These are phyloP conservation scores for Waltergamsia citrina DNA, from an alignment of 2,329 filamentous ascomycete species.

Conservation along the genomic window DNA sequence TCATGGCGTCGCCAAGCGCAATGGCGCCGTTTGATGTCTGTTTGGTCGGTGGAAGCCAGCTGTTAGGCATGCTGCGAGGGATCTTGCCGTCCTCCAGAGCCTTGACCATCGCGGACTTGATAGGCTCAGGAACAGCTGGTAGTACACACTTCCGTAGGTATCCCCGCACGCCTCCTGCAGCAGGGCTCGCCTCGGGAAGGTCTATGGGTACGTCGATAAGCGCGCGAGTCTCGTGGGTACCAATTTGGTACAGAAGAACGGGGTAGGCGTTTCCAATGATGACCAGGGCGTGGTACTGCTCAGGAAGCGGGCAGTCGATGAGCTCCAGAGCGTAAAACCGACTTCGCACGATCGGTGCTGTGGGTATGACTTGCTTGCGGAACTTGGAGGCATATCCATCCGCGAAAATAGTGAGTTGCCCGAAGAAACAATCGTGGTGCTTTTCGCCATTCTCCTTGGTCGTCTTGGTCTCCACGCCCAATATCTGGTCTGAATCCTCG, in stretches of 20 bases:
- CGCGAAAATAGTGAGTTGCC: constrained; percentile 75
- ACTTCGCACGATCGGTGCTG: constrained; percentile 61
- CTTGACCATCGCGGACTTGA: constrained; percentile 63
- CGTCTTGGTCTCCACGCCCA: constrained; percentile 74
- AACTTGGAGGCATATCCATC: constrained; percentile 93
- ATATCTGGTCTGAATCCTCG: constrained; percentile 57
- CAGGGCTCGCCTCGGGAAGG: constrained; percentile 61
- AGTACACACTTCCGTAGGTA: constrained; percentile 76
- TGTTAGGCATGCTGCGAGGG: constrained; percentile 85
- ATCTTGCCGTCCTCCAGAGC: constrained; percentile 74
- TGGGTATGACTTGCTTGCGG: constrained; percentile 65
- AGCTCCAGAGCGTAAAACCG: constrained; percentile 94
- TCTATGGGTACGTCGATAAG: constrained; percentile 80
- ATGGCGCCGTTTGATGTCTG: constrained; percentile 56
- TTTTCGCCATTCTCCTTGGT: constrained; percentile 43
- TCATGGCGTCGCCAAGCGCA: constrained; percentile 87
- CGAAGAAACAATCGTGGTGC: constrained; percentile 72
- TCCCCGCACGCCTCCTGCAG: constrained; percentile 72
- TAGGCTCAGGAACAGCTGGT: constrained; percentile 61
- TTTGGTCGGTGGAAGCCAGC: constrained; percentile 69
- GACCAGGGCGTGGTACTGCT: constrained; percentile 73
- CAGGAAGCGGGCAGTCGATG: constrained; percentile 73
- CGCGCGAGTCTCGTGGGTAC: constrained; percentile 83
- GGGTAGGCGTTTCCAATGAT: constrained; percentile 69
- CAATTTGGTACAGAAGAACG: constrained; percentile 92